Evolutionary conservation across 2,329 filamentous ascomycete species (phyloP), one percentile per base, ranked within the genome.

Genomic region (Hypomyces perniciosus): DNA sequence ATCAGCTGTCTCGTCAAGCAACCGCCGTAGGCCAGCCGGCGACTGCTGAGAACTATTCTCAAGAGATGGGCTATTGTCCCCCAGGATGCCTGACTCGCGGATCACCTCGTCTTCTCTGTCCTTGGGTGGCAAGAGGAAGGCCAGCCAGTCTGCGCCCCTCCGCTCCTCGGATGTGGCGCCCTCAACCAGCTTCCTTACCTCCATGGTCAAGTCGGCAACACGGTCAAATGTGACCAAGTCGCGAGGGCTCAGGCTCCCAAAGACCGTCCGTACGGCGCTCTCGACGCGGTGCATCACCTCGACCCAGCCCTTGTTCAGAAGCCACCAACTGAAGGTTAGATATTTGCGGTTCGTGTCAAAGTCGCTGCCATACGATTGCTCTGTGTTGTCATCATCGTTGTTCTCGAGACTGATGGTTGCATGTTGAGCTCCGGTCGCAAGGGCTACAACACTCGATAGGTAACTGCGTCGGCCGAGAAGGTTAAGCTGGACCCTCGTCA

Each of bases 241-340:
- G 45, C 91, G 83, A 2, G 91, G 91, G 66, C 90, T 96, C 45
- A 96, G 74, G 55, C 82, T 78, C n/a, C 90, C 89, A 68, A 96
- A 97, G 27, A 92, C 87, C 48, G 95, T 86, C 60, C 86, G 85
- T 27, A 99, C 93, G 4, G 90, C 90, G n/a, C 76, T 73, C 64
- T 90, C 84, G 44, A 99, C 91, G 56, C 85, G 86, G 51, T 83
- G 76, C 78, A 90, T 86, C 51, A 97, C 73, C 52, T 90, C 83
- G 57, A 84, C 82, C 84, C 90, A 97, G 40, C 93, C 93, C 57
- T 83, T 83, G 70, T 99, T 92, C 44, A 99, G 76, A 43, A 99
- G 74, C 91, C 92, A 99, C 93, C 93, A 99, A 70, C 90, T 96
- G 67, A 97, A 95, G 38, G 91, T 95, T 44, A 99, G 77, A 65